Conservation (phyloP, 169 alveolate species). For the Plasmodium coatneyi region DNA sequence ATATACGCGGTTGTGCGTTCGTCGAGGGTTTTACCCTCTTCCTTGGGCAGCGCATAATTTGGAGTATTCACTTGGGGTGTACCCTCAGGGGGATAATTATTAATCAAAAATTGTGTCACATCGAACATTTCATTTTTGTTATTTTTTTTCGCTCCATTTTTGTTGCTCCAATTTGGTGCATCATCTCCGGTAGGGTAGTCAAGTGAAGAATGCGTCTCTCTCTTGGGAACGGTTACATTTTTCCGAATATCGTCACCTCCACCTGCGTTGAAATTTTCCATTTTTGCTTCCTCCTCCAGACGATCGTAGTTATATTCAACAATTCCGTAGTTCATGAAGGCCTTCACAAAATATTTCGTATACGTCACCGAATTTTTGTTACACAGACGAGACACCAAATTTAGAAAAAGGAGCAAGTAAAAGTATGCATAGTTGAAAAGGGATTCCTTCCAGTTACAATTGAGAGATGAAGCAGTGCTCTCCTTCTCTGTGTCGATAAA, state of each 20-base stretch:
- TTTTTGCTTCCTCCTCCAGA: conserved; percentile 4
- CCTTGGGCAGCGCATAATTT: background rate
- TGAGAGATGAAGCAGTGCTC: background rate
- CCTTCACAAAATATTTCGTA: conserved; percentile 54
- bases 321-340: conserved; percentile 49
- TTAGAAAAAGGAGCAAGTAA: conserved; percentile 51
- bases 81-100: background rate
- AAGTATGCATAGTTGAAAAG: conserved; percentile 60
- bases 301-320: conserved; percentile 14
- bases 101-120: background rate
- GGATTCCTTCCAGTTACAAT: background rate
- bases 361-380: conserved; percentile 67
- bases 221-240: background rate
- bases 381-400: conserved; percentile 49
- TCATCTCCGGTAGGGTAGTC: background rate
- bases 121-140: background rate
- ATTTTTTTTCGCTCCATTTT: background rate
- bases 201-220: background rate
- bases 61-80: background rate
- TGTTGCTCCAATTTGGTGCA: background rate
- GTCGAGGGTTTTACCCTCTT: background rate
- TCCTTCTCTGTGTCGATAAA: conserved; percentile 37
- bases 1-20: background rate
- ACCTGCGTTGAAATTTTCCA: background rate
- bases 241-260: background rate